Evolutionary conservation across 345 rosid genomes (phyloP).

Genomic region (Lenwebbia sp.): DNA sequence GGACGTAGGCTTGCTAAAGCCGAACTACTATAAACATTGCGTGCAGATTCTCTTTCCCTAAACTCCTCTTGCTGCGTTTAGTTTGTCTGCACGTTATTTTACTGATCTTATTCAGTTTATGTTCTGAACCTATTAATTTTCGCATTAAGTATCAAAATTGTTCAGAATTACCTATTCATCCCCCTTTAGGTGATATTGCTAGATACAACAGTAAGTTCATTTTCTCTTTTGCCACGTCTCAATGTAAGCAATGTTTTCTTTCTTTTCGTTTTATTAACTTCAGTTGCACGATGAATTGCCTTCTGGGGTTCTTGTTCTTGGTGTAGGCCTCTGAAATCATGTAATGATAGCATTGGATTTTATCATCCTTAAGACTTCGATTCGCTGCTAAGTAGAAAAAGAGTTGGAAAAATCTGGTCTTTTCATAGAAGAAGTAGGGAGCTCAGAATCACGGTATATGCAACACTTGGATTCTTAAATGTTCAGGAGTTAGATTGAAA

Average conservation of each 20-base stretch:
- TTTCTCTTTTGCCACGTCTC: no score
- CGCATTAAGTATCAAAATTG: no score
- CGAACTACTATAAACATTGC: no score
- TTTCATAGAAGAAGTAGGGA: background rate
- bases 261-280: background rate
- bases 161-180: no score
- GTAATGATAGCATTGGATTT: background rate
- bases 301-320: background rate
- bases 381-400: background rate
- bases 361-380: background rate
- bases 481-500: background rate
- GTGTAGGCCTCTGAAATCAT: slow-evolving; percentile 12
- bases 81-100: no score
- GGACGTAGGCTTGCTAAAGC: no score
- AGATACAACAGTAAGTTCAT: no score
- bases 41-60: no score
- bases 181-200: no score
- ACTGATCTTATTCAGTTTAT: no score
- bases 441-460: background rate
- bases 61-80: no score
- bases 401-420: background rate
- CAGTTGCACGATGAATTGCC: background rate
- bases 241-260: background rate
- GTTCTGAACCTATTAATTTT: no score
- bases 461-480: background rate